Base-by-base conservation (phyloP, 2,329 filamentous ascomycete species). In the Atkinsonella texensis region DNA sequence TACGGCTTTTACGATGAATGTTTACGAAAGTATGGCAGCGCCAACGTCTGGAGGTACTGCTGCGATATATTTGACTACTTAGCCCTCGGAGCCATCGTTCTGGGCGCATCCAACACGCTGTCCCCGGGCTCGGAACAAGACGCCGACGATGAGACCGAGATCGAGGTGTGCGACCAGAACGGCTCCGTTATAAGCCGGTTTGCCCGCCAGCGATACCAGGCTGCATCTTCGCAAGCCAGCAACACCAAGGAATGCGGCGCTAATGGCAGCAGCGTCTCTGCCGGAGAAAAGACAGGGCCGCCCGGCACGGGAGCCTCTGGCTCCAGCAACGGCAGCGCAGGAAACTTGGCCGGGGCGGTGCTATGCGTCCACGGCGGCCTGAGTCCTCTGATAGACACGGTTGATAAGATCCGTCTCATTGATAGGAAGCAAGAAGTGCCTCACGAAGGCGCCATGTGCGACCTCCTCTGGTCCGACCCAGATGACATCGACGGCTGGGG, bases 1-100 rank as follows among this genome's bases (percentile, higher is more conserved):
- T 97, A 97, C 66, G 91, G 91, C 56, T 97, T 97, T 73, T 97
- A 97, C 72, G 91, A 97, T 64, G 91, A 97, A 71, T 97, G 91
- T 63, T 76, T 96, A 56, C 79, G 91, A 50, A 97, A 97, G 70
- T 97, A 97, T 63, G 91, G 91, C 54, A 95, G 86, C 64, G 90
- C 91, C 39, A 97, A 96, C 61, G 91, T 97, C 1, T 97, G 91
- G 91, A 80, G 88, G 51, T 91, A 96, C 65, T 98, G 90, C 73
- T 96, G 90, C 70, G 93, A 98, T 62, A 87, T 97, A 4, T 98
- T 98, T 65, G 91, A 98, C 70, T 97, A 96, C 67, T 81, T 98
- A 20, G 89, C 90, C 5, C 80, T 96, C 5, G 89, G 88, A 49
- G 90, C 90, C 46, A 83, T 95, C 57, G 87, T 93, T 7, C 80